Evolutionary conservation across 306 rosid genomes (phyloP).

Genomic region (Alnus glutinosa): DNA sequence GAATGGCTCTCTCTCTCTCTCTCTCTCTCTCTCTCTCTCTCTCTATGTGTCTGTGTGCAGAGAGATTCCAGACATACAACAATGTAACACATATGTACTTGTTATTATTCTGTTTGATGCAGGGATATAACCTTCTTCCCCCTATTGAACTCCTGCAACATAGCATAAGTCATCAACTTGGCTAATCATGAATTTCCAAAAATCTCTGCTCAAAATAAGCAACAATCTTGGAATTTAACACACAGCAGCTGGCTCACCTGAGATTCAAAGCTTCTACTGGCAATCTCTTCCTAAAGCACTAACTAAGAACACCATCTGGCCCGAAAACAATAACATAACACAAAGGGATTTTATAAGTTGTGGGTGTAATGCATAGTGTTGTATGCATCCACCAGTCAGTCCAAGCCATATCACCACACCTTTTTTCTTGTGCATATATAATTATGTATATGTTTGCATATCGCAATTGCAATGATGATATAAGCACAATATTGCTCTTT

Average conservation of each 20-base stretch:
- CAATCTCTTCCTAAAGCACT: slow-evolving; percentile 6
- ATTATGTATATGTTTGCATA: no score
- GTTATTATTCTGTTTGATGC: background rate
- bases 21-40: background rate
- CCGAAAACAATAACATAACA: no score
- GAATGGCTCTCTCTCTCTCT: background rate
- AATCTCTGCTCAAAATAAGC: background rate
- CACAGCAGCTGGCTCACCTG: background rate
- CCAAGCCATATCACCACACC: no score
- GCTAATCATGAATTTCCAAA: background rate
- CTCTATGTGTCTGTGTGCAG: background rate
- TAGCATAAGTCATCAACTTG: background rate
- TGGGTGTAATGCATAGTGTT: background rate
- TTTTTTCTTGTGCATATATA: no score
- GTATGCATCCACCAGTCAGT: background rate
- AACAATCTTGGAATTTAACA: background rate
- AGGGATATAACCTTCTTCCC: no score
- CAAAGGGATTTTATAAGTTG: no score
- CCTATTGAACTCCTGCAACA: background rate
- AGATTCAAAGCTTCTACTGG: background rate
- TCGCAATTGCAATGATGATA: no score
- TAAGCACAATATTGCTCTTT: background rate
- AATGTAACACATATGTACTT: background rate
- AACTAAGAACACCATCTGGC: background rate
- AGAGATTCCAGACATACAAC: background rate